Percentiles rank a stretch among this genome's conserved stretches.
Evolutionary conservation across 306 rosid genomes (phyloP).

Genomic region (Senna siamea): DNA sequence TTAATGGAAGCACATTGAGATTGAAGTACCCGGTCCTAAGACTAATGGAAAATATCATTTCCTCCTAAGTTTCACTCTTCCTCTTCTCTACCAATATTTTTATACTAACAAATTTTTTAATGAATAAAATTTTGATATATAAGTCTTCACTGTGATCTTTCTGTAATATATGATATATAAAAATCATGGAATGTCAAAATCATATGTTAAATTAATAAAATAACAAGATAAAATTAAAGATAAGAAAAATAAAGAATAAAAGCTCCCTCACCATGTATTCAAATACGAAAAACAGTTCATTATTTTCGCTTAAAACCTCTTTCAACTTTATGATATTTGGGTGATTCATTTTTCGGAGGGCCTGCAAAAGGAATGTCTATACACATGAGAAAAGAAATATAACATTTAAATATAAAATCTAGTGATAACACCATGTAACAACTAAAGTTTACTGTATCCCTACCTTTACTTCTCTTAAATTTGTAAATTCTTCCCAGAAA

Average conservation of each 20-base stretch:
- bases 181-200: slow-evolving; percentile 2
- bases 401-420: slow-evolving; percentile 29
- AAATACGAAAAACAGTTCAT: slow-evolving; percentile 79
- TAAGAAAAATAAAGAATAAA: slow-evolving; percentile 12
- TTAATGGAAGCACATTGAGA: not conserved
- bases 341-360: slow-evolving; percentile 74
- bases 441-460: slow-evolving; percentile 26
- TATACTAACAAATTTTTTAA: slow-evolving; percentile 3
- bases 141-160: slow-evolving; percentile 12
- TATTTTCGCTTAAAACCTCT: slow-evolving; percentile 75
- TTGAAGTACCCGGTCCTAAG: slow-evolving; percentile 4
- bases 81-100: slow-evolving; percentile 25
- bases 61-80: slow-evolving; percentile 20
- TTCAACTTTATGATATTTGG: slow-evolving; percentile 81
- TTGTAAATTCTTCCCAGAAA: slow-evolving; percentile 85
- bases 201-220: slow-evolving; percentile 6
- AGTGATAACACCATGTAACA: slow-evolving; percentile 1
- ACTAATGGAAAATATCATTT: slow-evolving; percentile 11
- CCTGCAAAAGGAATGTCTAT: slow-evolving; percentile 53
- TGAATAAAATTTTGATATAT: slow-evolving; percentile 22
- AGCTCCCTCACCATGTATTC: slow-evolving; percentile 72
- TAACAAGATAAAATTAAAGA: slow-evolving; percentile 17
- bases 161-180: not conserved
- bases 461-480: slow-evolving; percentile 86
- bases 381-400: slow-evolving; percentile 38